Evolutionary conservation across 192 early-diverging fungal species (phyloP), one percentile per base, ranked within the genome.

Genomic region (Backusella morwellensis): DNA sequence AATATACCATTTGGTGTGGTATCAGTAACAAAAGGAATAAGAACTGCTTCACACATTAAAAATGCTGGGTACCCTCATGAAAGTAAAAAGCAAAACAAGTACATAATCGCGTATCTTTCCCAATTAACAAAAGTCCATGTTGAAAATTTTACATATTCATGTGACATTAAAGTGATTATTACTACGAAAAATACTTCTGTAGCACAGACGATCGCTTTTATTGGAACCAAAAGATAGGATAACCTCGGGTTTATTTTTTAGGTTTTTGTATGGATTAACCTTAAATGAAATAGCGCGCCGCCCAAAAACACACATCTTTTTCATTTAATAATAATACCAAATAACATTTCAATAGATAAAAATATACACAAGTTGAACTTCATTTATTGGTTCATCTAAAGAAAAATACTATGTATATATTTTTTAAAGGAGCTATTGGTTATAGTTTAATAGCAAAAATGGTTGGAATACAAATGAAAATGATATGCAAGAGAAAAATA

Each of bases 381-480:
- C 9, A 29, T 63, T 29, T 63, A 63, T 29, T 63, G 56, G 23
- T 26, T 63, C 56, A 29, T 26, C 29, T 14, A 29, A 63, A n/a
- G 26, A 14, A 29, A 63, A 4, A 63, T 29, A 29, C 26, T 63
- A 9, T 63, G 32, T 32, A 29, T 63, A 63, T 26, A 29, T 63
- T 29, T 14, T 26, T 63, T 29, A 63, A 9, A 23, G 3, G 4
- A 63, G 21, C 3, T 56, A 21, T 6, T 21, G n/a, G 21, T 54
- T 21, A 54, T 54, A 54, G 8, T 23, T 59, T 26, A 59, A 26
- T 59, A 26, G 26, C 26, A 59, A 23, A 23, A 63, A 63, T 63
- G 56, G 56, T 63, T 63, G 56, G 23, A 29, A 63, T 63, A 63
- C 56, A 63, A 59, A 63, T 63, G 56, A 63, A 63, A 63, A 63